Conservation (phyloP, 768 basidiomycete species). For the Suillus luteus region DNA sequence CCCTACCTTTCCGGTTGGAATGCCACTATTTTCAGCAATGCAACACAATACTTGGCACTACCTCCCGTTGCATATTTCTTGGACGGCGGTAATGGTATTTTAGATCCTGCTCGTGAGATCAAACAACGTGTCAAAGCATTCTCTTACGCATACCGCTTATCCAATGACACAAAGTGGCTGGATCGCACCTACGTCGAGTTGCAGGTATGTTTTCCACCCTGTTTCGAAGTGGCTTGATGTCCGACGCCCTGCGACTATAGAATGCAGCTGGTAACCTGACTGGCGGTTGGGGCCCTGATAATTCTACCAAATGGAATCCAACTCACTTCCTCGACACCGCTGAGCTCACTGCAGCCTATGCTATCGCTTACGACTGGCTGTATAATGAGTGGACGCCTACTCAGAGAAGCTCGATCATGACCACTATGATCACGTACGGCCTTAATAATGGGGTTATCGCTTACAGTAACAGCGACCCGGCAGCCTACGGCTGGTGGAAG, state of each 20-base stretch:
- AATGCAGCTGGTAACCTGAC: conserved; percentile 77
- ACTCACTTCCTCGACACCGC: conserved; percentile 89
- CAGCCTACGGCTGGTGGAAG: conserved; percentile 76
- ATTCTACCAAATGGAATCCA: conserved; percentile 79
- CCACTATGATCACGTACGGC: conserved; percentile 77
- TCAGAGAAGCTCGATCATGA: conserved; percentile 69
- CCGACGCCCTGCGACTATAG: conserved; percentile 34
- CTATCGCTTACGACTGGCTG: conserved; percentile 95
- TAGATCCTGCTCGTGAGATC: conserved; percentile 86
- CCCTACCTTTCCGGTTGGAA: conserved; percentile 92
- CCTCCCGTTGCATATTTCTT: conserved; percentile 68
- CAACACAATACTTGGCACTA: conserved; percentile 64
- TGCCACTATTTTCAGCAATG: conserved; percentile 86
- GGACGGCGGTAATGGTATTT: conserved; percentile 88
- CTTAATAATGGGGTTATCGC: conserved; percentile 64
- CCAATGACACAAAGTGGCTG: conserved; percentile 89
- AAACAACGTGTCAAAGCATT: conserved; percentile 93
- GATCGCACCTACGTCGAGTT: conserved; percentile 86
- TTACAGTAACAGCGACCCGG: conserved; percentile 41
- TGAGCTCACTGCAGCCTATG: conserved; percentile 89
- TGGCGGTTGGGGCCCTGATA: conserved; percentile 61
- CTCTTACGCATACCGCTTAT: conserved; percentile 87
- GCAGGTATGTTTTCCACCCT: conserved; percentile 52
- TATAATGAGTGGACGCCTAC: conserved; percentile 78
- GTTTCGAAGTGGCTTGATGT: conserved; percentile 1